Percentiles rank a stretch among this genome's conserved stretches.
These are phyloP conservation scores for Fusarium sp. DNA, from an alignment of 2,329 filamentous ascomycete genomes.

Conservation along the genomic window DNA sequence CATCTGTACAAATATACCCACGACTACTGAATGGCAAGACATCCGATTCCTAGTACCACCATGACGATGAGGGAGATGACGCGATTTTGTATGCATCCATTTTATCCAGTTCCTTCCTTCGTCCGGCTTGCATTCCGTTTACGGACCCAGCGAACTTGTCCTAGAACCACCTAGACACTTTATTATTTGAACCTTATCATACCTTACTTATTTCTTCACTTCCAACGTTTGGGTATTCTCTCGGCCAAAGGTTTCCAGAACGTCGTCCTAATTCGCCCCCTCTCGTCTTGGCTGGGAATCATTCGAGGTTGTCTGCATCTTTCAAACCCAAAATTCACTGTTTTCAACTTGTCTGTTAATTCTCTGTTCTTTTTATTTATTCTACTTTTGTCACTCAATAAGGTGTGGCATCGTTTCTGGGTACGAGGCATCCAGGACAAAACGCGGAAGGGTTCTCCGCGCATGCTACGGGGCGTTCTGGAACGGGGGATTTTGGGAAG, in stretches of 20 bases:
- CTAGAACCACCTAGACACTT: conserved; percentile 44
- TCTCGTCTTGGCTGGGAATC: conserved; percentile 31
- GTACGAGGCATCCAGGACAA: conserved; percentile 43
- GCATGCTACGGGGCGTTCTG: conserved; percentile 45
- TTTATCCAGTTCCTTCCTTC: conserved; percentile 36
- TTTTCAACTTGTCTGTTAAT: conserved; percentile 22
- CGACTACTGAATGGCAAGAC: conserved; percentile 38
- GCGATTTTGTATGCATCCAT: conserved; percentile 37
- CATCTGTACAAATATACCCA: conserved; percentile 47
- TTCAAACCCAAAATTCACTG: conserved; percentile 24
- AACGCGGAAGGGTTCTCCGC: conserved; percentile 40
- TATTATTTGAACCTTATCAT: conserved; percentile 41
- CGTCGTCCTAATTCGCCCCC: conserved; percentile 36
- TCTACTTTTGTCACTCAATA: conserved; percentile 11
- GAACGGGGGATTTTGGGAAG: conserved; percentile 42
- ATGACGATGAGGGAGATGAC: conserved; percentile 35
- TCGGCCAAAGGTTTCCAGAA: conserved; percentile 35
- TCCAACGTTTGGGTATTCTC: conserved; percentile 42
- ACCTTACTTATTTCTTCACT: conserved; percentile 35
- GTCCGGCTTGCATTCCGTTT: conserved; percentile 35
- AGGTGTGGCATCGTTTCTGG: conserved; percentile 44
- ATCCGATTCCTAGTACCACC: conserved; percentile 33
- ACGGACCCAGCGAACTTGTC: conserved; percentile 38
- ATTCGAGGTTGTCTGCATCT: conserved; percentile 29
- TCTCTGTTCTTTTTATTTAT: conserved; percentile 31